Base-by-base conservation (phyloP, 176 grass and related monocot species). In the Secale cereale region DNA sequence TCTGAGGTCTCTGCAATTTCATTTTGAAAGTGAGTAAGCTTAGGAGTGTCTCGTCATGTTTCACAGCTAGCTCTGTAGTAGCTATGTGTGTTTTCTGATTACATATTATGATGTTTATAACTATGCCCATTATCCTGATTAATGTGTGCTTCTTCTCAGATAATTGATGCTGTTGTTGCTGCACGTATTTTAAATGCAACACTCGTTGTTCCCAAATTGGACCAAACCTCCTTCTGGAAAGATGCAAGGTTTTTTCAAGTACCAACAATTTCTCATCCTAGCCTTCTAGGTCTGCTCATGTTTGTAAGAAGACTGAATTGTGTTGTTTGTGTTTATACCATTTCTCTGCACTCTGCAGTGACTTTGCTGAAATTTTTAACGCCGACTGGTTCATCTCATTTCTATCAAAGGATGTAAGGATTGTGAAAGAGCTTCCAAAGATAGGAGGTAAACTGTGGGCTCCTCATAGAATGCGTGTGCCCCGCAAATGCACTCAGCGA, bases 191-290 rank as follows among this genome's bases (percentile, higher is more conserved):
- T 97, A 80, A 97, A 97, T 74, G 92, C 92, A 29, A 97, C 91
- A 46, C 95, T 97, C 76, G 89, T 97, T 73, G 87, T 95, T 85
- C 95, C 95, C 70, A 89, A 91, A 84, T 89, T 98, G 60, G 95
- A 98, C 79, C 86, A 92, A 66, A 93, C 89, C 81, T 98, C 95
- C 84, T 98, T 98, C 85, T 98, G 95, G 95, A 98, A 94, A 86
- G 92, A 98, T 81, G 85, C 95, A 75, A 98, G 95, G 95, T 98
- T 94, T 86, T 32, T 46, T 79, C 26, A 28, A 80, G 70, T n/a
- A 23, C 8, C 9, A 19, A 29, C 11, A 37, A 63, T 22, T 86
- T 88, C 6, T 43, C 70, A 81, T 52, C 84, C 63, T 56, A 75
- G 60, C 8, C 59, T 83, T 72, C 65, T 52, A 57, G 60, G 64